Base-by-base conservation (phyloP, 2,329 filamentous ascomycete genomes). In the Aspergillus spinulosporus region DNA sequence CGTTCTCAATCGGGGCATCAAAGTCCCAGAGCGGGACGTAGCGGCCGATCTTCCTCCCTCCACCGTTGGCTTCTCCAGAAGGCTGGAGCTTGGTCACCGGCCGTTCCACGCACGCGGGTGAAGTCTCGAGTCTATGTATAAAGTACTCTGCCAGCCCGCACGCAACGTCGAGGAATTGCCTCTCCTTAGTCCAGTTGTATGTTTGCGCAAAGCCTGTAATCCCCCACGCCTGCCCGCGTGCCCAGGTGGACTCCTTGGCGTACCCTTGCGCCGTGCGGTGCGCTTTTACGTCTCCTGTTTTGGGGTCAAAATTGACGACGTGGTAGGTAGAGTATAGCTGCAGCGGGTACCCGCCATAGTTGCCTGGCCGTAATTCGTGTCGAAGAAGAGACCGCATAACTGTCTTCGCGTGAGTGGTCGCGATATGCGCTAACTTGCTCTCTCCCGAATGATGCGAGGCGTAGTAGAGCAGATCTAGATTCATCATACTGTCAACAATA, bases 401-500 rank as follows among this genome's bases (percentile, higher is more conserved):
- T 1, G 54, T 64, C 5, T 56, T 52, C 1, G 64, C 64, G 49
- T 66, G 64, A 1, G 49, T 58, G 0, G 56, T 60, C 2, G 62
- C 64, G 26, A 68, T 73, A 46, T 69, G 59, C 12, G 73, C 68
- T 6, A 74, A 62, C 0, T 43, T 58, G 5, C 49, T 26, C 2
- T 59, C 56, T 2, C 21, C 66, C 50, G 54, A 69, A 4, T 65
- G 65, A 39, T 71, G 62, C 7, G 70, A 70, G 8, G 72, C 67
- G 40, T 70, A 75, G 56, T 72, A 76, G 1, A 76, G 66, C 7
- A 76, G 65, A 52, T 76, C 73, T 9, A 76, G 54, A 56, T 65
- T 63, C 64, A 4, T 42, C 57, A 59, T 59, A 50, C 57, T 59
- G 12, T 59, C 57, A 4, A 59, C 28, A 4, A 59, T 59, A 11